Conservation (phyloP, 2,329 filamentous ascomycete genomes). For the Epichloe gansuensis region DNA sequence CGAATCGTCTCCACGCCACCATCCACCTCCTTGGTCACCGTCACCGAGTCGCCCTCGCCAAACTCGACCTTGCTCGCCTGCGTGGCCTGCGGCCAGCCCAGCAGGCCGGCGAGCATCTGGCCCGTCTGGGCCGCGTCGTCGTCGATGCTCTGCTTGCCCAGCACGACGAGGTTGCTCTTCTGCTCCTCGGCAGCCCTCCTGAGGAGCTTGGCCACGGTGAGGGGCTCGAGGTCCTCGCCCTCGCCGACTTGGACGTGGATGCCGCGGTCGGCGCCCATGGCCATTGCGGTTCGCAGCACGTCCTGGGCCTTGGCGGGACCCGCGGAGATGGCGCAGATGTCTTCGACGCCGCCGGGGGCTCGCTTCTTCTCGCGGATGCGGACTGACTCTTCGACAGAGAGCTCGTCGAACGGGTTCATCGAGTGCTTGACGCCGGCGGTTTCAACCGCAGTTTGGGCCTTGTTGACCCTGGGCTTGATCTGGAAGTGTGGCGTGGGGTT, state of each 20-base stretch:
- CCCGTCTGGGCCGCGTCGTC: constrained; percentile 93
- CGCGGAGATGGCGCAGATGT: constrained; percentile 82
- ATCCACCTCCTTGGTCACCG: constrained; percentile 85
- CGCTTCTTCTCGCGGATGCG: constrained; percentile 80
- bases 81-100: constrained; percentile 90
- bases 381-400: constrained; percentile 91
- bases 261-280: constrained; percentile 89
- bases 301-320: constrained; percentile 82
- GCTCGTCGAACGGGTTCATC: constrained; percentile 98
- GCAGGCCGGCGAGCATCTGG: constrained; percentile 87
- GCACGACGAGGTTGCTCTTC: constrained; percentile 78
- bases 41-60: constrained; percentile 53
- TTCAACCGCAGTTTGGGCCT: constrained; percentile 73
- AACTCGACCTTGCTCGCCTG: constrained; percentile 80
- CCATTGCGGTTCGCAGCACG: constrained; percentile 89
- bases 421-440: constrained; percentile 89
- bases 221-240: constrained; percentile 67
- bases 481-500: constrained; percentile 14
- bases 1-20: constrained; percentile 84
- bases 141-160: constrained; percentile 98
- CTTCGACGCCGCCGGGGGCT: constrained; percentile 62
- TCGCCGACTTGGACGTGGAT: constrained; percentile 78
- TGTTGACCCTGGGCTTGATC: constrained; percentile 60
- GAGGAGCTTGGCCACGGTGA: constrained; percentile 86
- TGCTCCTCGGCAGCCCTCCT: constrained; percentile 68